Percentiles rank a stretch among this genome's conserved stretches.
Evolutionary conservation across 805 yeast species (phyloP).

Genomic region (Sugiyamaella floridensis): DNA sequence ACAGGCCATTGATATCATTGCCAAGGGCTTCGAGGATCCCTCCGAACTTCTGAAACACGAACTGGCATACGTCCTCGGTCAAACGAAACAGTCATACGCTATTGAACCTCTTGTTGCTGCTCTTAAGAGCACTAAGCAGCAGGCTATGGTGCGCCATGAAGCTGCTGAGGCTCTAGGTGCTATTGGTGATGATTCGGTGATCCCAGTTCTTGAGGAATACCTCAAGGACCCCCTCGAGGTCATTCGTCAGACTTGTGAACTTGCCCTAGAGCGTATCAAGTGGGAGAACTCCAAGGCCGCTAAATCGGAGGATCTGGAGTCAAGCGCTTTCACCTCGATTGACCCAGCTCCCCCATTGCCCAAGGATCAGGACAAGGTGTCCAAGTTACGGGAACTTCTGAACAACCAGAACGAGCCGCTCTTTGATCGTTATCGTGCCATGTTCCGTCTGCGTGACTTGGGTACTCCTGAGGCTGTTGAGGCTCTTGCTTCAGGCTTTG

Average conservation of each 20-base stretch:
- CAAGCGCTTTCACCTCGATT: slow-evolving; percentile 74
- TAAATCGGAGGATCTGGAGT: slow-evolving; percentile 62
- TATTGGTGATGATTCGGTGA: slow-evolving; percentile 69
- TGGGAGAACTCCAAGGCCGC: slow-evolving; percentile 76
- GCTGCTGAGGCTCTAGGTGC: slow-evolving; percentile 99
- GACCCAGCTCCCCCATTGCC: slow-evolving; percentile 99
- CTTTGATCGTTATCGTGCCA: slow-evolving; percentile 94
- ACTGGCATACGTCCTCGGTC: slow-evolving; percentile 95
- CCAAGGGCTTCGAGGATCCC: slow-evolving; percentile 70
- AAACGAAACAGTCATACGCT: slow-evolving; percentile 76
- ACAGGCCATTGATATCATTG: slow-evolving; percentile 74
- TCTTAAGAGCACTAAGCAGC: slow-evolving; percentile 51
- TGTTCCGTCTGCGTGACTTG: slow-evolving; percentile 94
- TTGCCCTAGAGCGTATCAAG: slow-evolving; percentile 88
- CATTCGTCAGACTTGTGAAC: slow-evolving; percentile 94
- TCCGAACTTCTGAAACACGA: slow-evolving; percentile 94
- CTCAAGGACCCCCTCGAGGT: slow-evolving; percentile 75
- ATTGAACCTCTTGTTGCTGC: slow-evolving; percentile 71
- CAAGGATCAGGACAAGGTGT: slow-evolving; percentile 52
- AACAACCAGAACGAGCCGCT: slow-evolving; percentile 73
- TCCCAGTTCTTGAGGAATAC: slow-evolving; percentile 58
- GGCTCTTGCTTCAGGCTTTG: slow-evolving; percentile 86
- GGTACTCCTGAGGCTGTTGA: slow-evolving; percentile 89
- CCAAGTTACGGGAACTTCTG: slow-evolving; percentile 57
- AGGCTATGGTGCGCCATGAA: slow-evolving; percentile 97